Percentiles rank a stretch among this genome's conserved stretches.
Conservation (phyloP, 164 flowering plant species). For the Pachysandra terminalis region DNA sequence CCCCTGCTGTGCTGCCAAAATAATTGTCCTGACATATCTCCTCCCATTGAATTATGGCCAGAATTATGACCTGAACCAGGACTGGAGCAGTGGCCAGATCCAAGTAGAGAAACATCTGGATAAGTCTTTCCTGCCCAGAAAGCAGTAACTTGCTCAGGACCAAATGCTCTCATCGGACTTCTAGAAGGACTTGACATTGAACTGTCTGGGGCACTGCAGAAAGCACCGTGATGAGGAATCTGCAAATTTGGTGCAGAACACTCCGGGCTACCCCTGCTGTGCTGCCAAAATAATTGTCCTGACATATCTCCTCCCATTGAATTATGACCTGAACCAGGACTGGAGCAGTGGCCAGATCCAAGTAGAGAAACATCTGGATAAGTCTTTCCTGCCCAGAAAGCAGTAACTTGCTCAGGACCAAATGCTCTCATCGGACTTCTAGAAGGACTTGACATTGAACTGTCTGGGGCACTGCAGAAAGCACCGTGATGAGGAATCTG, state of each 20-base stretch:
- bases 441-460: conserved; percentile 94
- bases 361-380: conserved; percentile 57
- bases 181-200: too few species aligned
- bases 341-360: conserved; percentile 91
- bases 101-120: conserved; percentile 57
- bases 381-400: conserved; percentile 54
- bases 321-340: conserved; percentile 18
- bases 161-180: too few species aligned
- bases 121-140: conserved; percentile 59
- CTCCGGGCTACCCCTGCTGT: conserved; percentile 59
- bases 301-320: conserved; percentile 69
- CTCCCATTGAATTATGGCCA: conserved; percentile 67
- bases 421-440: conserved; percentile 78
- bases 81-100: conserved; percentile 86
- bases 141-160: too few species aligned
- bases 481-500: conserved; percentile 59
- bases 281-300: conserved; percentile 70
- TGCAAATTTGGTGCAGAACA: too few species aligned
- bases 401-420: conserved; percentile 57
- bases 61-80: background rate
- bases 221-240: too few species aligned
- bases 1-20: conserved; percentile 72
- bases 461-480: conserved; percentile 80
- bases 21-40: conserved; percentile 60
- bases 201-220: too few species aligned